Evolutionary conservation across 768 basidiomycete species (phyloP), one percentile per base, ranked within the genome.

Genomic region (Plicaturopsis crispa): DNA sequence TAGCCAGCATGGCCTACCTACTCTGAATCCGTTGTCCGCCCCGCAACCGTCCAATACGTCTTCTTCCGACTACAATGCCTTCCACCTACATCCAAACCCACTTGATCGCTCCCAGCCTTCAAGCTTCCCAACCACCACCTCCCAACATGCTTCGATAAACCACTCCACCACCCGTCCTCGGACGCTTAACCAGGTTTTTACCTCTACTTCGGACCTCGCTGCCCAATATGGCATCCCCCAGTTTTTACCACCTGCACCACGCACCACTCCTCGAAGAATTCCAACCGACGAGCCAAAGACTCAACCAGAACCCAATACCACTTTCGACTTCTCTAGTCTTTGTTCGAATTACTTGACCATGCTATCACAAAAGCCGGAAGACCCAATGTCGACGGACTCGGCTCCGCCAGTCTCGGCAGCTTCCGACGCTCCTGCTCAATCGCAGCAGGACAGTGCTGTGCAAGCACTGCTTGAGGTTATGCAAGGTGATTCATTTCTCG

Each of bases 211-310:
- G 61, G 84, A 81, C 64, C 65, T 83, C 40, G 78, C 82, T 50
- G 68, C 77, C 52, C 84, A 84, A 42, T 78, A 85, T 84, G 84
- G 83, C 62, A 76, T 86, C 55, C 84, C 84, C 43, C 73, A 77
- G 48, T 72, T 67, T 45, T 59, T 87, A 34, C 84, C 84, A 33
- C 76, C 75, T 37, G 73, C 75, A 40, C 84, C 84, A 44, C 71
- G 75, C 38, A 75, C 75, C 55, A 67, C 66, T 48, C 67, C 72
- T 41, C 68, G 57, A 52, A 63, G 60, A 57, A 22, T 39, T 6
- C 39, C 56, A 49, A 46, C 51, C 36, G 53, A 65, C 46, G 37
- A 58, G 46, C 53, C 62, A 49, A 30, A 54, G 50, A 50, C 60
- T 41, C 55, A 51, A 24, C 39, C 56, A 38, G 47, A 53, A 34